These are phyloP conservation scores for Athelia psychrophila DNA, from an alignment of 1,284 basidiomycete species.

Conservation along the genomic window DNA sequence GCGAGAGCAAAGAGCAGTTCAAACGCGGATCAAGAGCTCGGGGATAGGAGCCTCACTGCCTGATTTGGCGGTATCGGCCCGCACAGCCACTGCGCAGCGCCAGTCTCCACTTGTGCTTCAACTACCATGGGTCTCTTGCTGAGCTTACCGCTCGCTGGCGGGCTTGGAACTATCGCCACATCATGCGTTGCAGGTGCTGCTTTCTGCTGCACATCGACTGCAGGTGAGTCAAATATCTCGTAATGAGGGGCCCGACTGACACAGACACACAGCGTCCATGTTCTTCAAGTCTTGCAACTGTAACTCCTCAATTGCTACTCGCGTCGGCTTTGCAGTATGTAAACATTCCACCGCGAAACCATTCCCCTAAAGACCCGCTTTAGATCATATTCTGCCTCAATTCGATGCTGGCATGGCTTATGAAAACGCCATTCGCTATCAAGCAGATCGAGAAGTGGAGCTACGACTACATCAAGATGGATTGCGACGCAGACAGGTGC, in stretches of 20 bases:
- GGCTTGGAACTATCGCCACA: conserved; percentile 71
- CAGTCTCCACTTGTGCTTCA: too few relatives aligned
- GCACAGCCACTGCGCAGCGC: too few relatives aligned
- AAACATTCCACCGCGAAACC: neutral
- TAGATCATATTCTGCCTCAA: conserved; percentile 95
- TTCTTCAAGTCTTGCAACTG: conserved; percentile 99
- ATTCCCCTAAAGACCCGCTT: neutral
- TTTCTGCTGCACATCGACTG: conserved; percentile 82
- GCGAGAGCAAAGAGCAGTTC: neutral
- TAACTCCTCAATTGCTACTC: conserved; percentile 97
- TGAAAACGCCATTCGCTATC: conserved; percentile 89
- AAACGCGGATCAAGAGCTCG: too few relatives aligned
- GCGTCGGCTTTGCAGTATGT: conserved; percentile 91
- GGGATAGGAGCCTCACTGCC: too few relatives aligned
- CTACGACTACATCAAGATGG: conserved; percentile 98
- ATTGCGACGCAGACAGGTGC: conserved; percentile 89
- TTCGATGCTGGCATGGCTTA: conserved; percentile 96
- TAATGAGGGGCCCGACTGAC: conserved; percentile 3
- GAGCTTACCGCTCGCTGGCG: conserved; percentile 85
- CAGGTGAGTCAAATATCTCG: conserved; percentile 45
- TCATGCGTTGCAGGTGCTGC: conserved; percentile 82
- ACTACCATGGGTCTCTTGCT: conserved; percentile 58
- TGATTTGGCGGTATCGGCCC: too few relatives aligned
- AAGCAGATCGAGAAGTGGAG: conserved; percentile 90
- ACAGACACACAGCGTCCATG: conserved; percentile 75